Evolutionary conservation across 495 filamentous ascomycete genomes (phyloP).

Genomic region (Xylaria palmicola): DNA sequence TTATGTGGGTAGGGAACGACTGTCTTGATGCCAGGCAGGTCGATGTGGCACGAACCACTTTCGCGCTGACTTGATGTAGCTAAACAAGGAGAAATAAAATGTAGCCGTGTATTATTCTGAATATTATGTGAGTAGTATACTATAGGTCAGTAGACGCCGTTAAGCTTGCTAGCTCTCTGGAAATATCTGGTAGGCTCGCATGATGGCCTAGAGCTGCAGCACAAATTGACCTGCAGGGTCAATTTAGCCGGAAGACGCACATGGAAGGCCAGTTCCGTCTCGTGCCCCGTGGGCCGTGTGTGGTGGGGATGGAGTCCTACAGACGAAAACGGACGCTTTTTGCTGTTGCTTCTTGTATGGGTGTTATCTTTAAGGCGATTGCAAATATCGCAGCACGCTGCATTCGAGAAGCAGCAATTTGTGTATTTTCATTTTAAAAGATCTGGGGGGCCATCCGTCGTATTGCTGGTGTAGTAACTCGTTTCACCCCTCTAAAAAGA

Average conservation of each 20-base stretch:
- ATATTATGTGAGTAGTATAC: neutral
- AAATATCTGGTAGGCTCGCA: neutral
- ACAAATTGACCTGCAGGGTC: slow-evolving; percentile 6
- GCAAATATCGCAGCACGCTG: no score
- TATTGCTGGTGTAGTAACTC: no score
- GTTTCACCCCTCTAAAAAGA: no score
- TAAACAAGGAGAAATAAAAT: neutral
- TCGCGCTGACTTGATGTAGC: neutral
- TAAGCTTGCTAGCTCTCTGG: neutral
- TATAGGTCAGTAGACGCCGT: neutral
- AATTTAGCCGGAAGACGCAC: slow-evolving; percentile 8
- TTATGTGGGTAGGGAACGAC: no score
- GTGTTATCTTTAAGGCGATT: no score
- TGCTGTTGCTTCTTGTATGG: no score
- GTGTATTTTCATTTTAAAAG: no score
- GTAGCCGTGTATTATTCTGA: neutral
- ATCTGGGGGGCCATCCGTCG: no score
- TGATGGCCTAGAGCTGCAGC: slow-evolving; percentile 1
- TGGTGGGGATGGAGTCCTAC: neutral
- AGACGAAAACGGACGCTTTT: neutral
- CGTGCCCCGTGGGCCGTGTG: no score
- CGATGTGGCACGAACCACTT: no score
- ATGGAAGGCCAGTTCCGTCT: neutral
- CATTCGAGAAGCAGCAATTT: no score
- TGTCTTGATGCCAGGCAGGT: neutral